Percentiles rank a stretch among this genome's conserved stretches.
Conservation (phyloP, 371 early-diverging fungal genomes). For the Smittium culicis region DNA sequence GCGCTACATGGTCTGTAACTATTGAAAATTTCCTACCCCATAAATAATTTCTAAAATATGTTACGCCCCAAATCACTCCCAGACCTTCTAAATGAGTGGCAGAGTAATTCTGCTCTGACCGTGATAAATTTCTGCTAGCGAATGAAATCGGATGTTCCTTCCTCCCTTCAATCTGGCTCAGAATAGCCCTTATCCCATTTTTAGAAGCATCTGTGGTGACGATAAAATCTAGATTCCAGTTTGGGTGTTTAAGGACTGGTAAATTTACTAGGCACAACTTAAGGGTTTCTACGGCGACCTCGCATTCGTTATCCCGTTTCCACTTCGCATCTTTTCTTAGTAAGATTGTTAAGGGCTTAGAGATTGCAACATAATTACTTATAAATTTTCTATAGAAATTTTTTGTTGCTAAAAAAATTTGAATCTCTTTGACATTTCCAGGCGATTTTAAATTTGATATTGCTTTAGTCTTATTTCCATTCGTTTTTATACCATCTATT, state of each 20-base stretch:
- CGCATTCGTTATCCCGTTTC: neutral
- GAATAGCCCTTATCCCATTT: constrained; percentile 26
- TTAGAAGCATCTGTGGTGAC: constrained; percentile 34
- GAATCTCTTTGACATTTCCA: constrained; percentile 15
- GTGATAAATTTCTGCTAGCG: constrained; percentile 9
- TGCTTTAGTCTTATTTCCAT: constrained; percentile 14
- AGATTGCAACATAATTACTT: constrained; percentile 12
- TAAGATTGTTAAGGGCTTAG: constrained; percentile 20
- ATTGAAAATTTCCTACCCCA: constrained; percentile 18
- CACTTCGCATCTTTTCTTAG: constrained; percentile 12
- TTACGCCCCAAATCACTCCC: constrained; percentile 18
- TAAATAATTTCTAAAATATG: constrained; percentile 22
- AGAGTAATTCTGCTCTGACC: constrained; percentile 16
- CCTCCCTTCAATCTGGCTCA: constrained; percentile 15
- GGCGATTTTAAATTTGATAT: constrained; percentile 13
- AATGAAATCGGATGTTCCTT: neutral
- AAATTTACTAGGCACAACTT: constrained; percentile 5
- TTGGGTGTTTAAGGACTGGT: constrained; percentile 12
- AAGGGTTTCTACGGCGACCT: constrained; percentile 10
- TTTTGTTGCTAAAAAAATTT: constrained; percentile 18
- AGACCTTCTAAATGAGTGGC: constrained; percentile 36
- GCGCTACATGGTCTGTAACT: constrained; percentile 11
- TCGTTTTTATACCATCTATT: constrained; percentile 9
- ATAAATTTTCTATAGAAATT: constrained; percentile 22
- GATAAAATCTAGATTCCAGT: constrained; percentile 16